These are phyloP conservation scores for Cucumis hystrix DNA, from an alignment of 306 rosid genomes.

Conservation along the genomic window DNA sequence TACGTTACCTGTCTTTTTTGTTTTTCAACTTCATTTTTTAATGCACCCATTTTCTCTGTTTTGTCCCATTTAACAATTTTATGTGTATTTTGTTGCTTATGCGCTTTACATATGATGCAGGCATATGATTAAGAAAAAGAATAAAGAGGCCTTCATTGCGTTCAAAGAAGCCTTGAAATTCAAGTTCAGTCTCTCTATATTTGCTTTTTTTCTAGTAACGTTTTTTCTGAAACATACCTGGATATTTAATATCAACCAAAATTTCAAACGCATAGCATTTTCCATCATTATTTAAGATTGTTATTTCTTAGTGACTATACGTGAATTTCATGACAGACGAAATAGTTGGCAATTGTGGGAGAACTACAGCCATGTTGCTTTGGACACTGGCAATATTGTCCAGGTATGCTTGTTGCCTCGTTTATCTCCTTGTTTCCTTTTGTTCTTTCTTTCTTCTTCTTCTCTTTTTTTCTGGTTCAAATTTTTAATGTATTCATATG, in stretches of 20 bases:
- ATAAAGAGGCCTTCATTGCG: conserved; percentile 78
- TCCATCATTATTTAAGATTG: neutral
- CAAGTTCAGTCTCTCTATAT: conserved; percentile 43
- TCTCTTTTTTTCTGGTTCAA: no score
- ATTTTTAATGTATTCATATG: neutral
- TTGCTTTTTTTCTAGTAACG: neutral
- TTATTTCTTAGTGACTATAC: conserved; percentile 17
- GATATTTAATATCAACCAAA: neutral
- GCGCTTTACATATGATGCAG: conserved; percentile 36
- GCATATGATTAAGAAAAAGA: conserved; percentile 83
- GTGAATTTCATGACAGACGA: conserved; percentile 51
- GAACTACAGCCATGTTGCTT: conserved; percentile 76
- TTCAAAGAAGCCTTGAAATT: conserved; percentile 87
- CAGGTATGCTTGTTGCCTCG: conserved; percentile 34
- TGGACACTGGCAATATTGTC: conserved; percentile 60
- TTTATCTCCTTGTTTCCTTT: neutral
- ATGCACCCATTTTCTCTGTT: neutral
- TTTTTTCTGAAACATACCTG: neutral
- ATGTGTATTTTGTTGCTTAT: neutral
- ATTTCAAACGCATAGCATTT: neutral
- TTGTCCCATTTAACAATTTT: neutral
- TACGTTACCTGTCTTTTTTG: conserved; percentile 26
- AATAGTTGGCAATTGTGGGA: conserved; percentile 95
- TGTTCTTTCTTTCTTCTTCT: no score
- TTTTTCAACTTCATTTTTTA: neutral